Evolutionary conservation across 2,329 filamentous ascomycete genomes (phyloP), one percentile per base, ranked within the genome.

Genomic region (Fusarium bactridioides): DNA sequence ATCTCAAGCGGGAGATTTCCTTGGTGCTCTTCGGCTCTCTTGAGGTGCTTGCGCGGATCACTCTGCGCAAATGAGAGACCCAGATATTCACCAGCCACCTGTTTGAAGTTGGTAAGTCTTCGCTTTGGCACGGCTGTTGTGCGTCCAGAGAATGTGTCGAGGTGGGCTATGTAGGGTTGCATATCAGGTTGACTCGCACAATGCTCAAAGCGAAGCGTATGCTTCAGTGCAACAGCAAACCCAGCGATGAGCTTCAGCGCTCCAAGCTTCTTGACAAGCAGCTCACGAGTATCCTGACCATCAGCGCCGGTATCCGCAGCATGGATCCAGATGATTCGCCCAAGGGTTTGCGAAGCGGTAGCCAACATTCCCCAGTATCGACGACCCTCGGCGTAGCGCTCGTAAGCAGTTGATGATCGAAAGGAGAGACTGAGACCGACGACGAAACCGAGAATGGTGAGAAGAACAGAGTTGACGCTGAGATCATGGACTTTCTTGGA

Each of bases 1-100:
- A 96, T 93, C 79, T 97, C 94, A 12, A 95, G 85, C 0, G 94
- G 93, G 21, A 95, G 85, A 79, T 96, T 95, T 62, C 94, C 94
- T 18, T 95, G 86, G 1, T 93, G 93, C 70, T 88, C 88, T 68
- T 89, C 87, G 16, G 92, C 88, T 45, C 88, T 87, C 85, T 96
- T 96, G 80, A 96, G 85, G 45, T 88, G 82, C 83, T 94, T 94
- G 56, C 92, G 88, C 1, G 94, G 94, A 81, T 96, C 96, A 50
- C 90, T 92, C 64, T 90, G 86, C 4, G 93, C 92, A 76, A 95
- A 93, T 0, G 91, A 89, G 8, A 96, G 81, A 7, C 94, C 94
- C 0, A 97, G 87, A 72, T 92, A 93, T 77, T 93, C 90, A 41
- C 93, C 93, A 1, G 88, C 80, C 4, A 84, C 81, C 81, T 94